Evolutionary conservation across 192 early-diverging fungal species (phyloP), one percentile per base, ranked within the genome.

Genomic region (Coemansia sp.): DNA sequence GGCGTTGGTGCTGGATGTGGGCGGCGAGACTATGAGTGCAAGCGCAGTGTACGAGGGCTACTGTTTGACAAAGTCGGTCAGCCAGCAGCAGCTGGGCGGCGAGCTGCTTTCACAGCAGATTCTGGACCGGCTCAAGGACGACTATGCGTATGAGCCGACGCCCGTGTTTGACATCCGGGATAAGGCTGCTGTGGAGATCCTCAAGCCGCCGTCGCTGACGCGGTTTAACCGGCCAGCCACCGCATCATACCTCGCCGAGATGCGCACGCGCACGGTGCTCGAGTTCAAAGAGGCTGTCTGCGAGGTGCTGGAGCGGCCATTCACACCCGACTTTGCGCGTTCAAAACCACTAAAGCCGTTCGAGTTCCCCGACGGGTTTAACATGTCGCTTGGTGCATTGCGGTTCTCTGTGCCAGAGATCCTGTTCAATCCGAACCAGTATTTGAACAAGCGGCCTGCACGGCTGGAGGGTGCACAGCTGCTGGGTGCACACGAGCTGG

Each of bases 31-130:
- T 46, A 92, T 93, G 1, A 96, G 92, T 57, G 94, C 88, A 6
- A 89, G 93, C 4, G 95, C 97, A 14, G 97, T 99, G 12, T 91
- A 89, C 64, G 97, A 99, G 65, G 97, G 97, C 31, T 98, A 88
- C 67, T 92, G 94, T 16, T 69, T 99, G 38, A 94, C 93, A 64
- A 96, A 97, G 77, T 91, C 88, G 69, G 48, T 56, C 44, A 45
- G 28, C 57, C 80, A 84, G 40, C 86, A 91, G 60, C 69, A 83
- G 16, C 56, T 94, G 53, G 95, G 85, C 47, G 97, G 96, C 44
- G 88, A 97, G 69, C 79, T 89, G 12, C 60, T 98, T 1, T 90
- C 92, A 9, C 64, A 84, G 25, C 89, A 93, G 69, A 87, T 92
- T 7, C 62, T 85, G n/a, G 71, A 83, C 38, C 74, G 82, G 58